A percentile compares a stretch with the other conserved stretches of the same genome.
Evolutionary conservation across 768 basidiomycete species (phyloP).

Genomic region (Suillus occidentalis): DNA sequence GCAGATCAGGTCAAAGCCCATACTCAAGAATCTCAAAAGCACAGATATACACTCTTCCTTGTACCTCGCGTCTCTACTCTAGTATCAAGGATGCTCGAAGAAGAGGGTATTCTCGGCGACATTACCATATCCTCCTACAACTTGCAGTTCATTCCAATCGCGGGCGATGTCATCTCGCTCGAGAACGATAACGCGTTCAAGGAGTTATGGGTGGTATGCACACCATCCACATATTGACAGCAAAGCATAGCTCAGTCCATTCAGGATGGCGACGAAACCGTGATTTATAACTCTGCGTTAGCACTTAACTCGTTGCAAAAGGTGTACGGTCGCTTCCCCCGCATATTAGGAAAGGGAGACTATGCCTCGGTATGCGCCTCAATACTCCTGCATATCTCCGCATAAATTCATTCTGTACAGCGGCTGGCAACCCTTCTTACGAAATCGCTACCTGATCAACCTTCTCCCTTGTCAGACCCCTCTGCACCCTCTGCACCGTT

Average conservation of each 20-base stretch:
- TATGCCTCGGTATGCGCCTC: conserved; percentile 60
- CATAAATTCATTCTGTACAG: conserved; percentile 40
- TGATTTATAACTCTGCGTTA: conserved; percentile 85
- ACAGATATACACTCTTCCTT: conserved; percentile 83
- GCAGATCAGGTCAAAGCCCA: conserved; percentile 92
- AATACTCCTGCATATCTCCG: not conserved
- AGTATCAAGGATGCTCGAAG: conserved; percentile 84
- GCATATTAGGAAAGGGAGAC: conserved; percentile 93
- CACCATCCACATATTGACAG: not conserved
- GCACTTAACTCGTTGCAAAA: conserved; percentile 82
- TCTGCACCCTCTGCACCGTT: conserved; percentile 57
- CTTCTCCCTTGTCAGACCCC: conserved; percentile 38
- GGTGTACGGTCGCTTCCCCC: conserved; percentile 85
- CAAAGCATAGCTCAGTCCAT: not conserved
- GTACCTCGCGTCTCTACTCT: conserved; percentile 88
- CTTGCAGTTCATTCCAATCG: conserved; percentile 91
- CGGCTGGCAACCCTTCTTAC: conserved; percentile 73
- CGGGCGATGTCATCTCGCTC: conserved; percentile 89
- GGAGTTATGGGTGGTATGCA: conserved; percentile 86
- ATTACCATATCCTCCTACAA: conserved; percentile 84
- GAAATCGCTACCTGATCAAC: conserved; percentile 50
- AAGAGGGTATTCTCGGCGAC: conserved; percentile 98
- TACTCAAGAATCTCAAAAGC: conserved; percentile 65
- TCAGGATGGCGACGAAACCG: conserved; percentile 91
- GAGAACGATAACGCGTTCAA: conserved; percentile 85